Percentiles rank a stretch among this genome's conserved stretches.
These are phyloP conservation scores for Solidago caesia DNA, from an alignment of 129 eudicot genomes.

Conservation along the genomic window DNA sequence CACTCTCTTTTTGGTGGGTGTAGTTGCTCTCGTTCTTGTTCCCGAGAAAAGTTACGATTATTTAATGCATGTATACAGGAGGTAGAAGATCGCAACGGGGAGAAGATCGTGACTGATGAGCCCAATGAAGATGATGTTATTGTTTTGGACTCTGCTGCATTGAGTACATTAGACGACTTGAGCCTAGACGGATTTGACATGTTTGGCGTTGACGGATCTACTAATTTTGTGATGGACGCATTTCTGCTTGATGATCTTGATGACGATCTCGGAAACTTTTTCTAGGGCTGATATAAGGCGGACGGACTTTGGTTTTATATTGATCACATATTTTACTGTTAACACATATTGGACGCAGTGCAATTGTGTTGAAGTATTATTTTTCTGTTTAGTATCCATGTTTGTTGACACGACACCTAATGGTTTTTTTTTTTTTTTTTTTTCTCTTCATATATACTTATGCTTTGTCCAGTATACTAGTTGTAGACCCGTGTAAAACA, in stretches of 20 bases:
- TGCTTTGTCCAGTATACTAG: too few relatives aligned
- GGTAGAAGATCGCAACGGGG: conserved; percentile 15
- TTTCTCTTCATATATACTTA: too few relatives aligned
- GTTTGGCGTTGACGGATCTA: not conserved
- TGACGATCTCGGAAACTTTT: not conserved
- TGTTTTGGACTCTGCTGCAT: not conserved
- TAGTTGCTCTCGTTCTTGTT: not conserved
- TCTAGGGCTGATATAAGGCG: not conserved
- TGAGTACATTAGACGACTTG: conserved; percentile 18
- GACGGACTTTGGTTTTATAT: not conserved
- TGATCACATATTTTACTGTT: not conserved
- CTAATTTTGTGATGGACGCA: not conserved
- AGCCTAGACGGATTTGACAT: not conserved
- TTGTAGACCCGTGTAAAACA: too few relatives aligned
- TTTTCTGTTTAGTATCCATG: too few relatives aligned
- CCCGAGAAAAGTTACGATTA: not conserved
- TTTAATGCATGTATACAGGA: conserved; percentile 8
- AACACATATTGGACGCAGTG: too few relatives aligned
- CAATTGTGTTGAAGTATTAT: too few relatives aligned
- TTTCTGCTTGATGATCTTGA: conserved; percentile 9
- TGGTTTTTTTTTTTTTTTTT: too few relatives aligned
- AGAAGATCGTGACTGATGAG: not conserved
- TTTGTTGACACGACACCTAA: too few relatives aligned
- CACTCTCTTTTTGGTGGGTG: not conserved
- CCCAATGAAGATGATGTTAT: conserved; percentile 2